phyloP scores from a whole-genome alignment of 2,329 filamentous ascomycete genomes.

The Phyllosticta ampelicida region DNA sequence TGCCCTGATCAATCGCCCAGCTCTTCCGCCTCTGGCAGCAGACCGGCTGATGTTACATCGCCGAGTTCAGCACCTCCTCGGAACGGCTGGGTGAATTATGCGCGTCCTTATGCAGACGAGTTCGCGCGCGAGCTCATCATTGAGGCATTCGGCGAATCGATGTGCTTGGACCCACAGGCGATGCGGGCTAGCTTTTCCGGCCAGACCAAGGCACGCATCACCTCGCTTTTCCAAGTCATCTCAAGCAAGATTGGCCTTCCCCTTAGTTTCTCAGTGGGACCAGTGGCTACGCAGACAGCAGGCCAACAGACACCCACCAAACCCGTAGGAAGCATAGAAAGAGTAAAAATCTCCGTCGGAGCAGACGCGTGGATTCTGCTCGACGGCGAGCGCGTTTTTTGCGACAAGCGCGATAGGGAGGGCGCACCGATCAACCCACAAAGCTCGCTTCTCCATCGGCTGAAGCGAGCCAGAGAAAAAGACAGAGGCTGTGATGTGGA shows the following conservation, averaged over 20 bases:
- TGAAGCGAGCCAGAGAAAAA: slow-evolving; percentile 1
- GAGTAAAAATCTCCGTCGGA: slow-evolving; percentile 47
- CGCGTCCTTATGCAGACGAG: slow-evolving; percentile 77
- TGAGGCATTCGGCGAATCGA: slow-evolving; percentile 51
- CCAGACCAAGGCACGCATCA: slow-evolving; percentile 57
- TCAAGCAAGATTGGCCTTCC: slow-evolving; percentile 67
- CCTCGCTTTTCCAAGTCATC: slow-evolving; percentile 68
- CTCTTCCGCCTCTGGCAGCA: slow-evolving; percentile 15
- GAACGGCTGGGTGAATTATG: slow-evolving; percentile 60
- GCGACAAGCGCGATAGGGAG: slow-evolving; percentile 27
- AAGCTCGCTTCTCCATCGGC: background rate
- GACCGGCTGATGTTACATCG: slow-evolving; percentile 3
- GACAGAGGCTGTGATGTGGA: slow-evolving; percentile 12
- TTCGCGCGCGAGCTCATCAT: slow-evolving; percentile 62
- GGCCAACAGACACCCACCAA: slow-evolving; percentile 56
- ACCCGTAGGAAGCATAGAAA: slow-evolving; percentile 58
- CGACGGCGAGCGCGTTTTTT: slow-evolving; percentile 30
- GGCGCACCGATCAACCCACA: slow-evolving; percentile 16
- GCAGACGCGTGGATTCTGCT: slow-evolving; percentile 48
- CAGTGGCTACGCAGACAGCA: slow-evolving; percentile 51
- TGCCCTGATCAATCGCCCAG: slow-evolving; percentile 32
- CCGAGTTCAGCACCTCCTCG: slow-evolving; percentile 13
- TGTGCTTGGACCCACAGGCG: slow-evolving; percentile 20
- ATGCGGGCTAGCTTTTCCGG: slow-evolving; percentile 63
- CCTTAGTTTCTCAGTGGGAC: slow-evolving; percentile 46